Percentiles rank a stretch among this genome's conserved stretches.
phyloP scores from a whole-genome alignment of 2,329 filamentous ascomycete genomes.

The Pseudogymnoascus sp. region DNA sequence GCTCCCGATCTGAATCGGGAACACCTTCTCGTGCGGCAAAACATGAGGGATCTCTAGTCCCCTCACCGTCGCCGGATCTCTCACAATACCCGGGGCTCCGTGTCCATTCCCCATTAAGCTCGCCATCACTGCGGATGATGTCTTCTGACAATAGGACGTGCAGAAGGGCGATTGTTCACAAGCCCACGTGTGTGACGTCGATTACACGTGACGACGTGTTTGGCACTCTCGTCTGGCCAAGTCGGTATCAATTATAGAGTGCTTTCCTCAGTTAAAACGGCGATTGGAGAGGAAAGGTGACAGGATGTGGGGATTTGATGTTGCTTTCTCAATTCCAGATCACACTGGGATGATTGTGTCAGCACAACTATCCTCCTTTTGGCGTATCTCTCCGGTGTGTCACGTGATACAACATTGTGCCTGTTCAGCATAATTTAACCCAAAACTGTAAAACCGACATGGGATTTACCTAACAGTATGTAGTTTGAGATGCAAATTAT shows the following conservation, averaged over 20 bases:
- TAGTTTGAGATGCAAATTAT: neutral
- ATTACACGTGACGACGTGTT: neutral
- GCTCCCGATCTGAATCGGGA: slow-evolving; percentile 64
- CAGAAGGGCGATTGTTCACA: neutral
- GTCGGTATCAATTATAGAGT: neutral
- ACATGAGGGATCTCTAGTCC: slow-evolving; percentile 29
- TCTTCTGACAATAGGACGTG: neutral
- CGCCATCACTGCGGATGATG: neutral
- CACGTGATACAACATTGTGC: neutral
- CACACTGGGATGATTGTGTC: neutral
- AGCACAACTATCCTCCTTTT: neutral
- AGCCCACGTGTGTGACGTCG: neutral
- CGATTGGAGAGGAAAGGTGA: too few relatives aligned
- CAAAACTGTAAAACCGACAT: neutral
- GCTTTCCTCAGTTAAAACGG: neutral
- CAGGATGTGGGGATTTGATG: neutral
- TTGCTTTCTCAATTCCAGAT: neutral
- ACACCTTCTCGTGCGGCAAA: slow-evolving; percentile 42
- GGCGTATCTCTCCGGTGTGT: neutral
- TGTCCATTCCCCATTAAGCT: neutral
- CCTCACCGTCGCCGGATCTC: slow-evolving; percentile 18
- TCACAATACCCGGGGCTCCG: slow-evolving; percentile 21
- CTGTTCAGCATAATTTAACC: neutral
- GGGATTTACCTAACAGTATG: neutral
- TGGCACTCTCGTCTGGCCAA: neutral